Evolutionary conservation across 2,329 filamentous ascomycete genomes (phyloP), one percentile per base, ranked within the genome.

Genomic region (Coniochaeta sp.): DNA sequence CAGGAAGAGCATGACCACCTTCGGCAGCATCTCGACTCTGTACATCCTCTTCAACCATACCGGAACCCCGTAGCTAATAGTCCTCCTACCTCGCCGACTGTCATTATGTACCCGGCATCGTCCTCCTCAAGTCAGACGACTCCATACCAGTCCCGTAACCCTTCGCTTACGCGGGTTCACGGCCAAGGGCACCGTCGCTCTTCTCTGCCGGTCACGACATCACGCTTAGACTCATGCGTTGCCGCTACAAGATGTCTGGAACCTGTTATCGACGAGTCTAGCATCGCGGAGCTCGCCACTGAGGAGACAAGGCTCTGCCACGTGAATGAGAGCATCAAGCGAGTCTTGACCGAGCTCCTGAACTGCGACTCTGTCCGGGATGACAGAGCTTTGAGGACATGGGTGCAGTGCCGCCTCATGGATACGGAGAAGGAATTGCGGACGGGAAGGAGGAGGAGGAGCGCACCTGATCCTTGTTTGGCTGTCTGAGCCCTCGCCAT

Each of bases 281-380:
- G 77, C 7, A 68, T 81, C 24, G 73, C 73, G 62, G 78, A 80
- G 66, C 77, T 84, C 63, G 80, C 77, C 0, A 73, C 73, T 19
- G 80, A 82, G 67, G 81, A 84, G 68, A 77, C 79, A 64, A 80
- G 77, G 62, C 75, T 85, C 12, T 82, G 75, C 57, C 76, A 80
- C 62, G 79, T 85, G 70, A 84, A 84, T 70, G 82, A 85, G 71
- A 78, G 80, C 65, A 83, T 86, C 73, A 87, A 87, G 73, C 78
- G 82, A 34, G 80, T 82, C 2, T 68, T 87, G 65, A 87, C 83
- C 6, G 83, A 85, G 69, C 77, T 87, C 16, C 78, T 87, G 66
- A 87, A 86, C 72, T 85, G 81, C 71, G 79, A 82, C 26, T 73
- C 77, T 40, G 81, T 84, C 17, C 80, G 82, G 47, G 71, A 69